A percentile compares a stretch with the other conserved stretches of the same genome.
Conservation (phyloP, 305 asterid genomes). For the Stenogyne calaminthoides region DNA sequence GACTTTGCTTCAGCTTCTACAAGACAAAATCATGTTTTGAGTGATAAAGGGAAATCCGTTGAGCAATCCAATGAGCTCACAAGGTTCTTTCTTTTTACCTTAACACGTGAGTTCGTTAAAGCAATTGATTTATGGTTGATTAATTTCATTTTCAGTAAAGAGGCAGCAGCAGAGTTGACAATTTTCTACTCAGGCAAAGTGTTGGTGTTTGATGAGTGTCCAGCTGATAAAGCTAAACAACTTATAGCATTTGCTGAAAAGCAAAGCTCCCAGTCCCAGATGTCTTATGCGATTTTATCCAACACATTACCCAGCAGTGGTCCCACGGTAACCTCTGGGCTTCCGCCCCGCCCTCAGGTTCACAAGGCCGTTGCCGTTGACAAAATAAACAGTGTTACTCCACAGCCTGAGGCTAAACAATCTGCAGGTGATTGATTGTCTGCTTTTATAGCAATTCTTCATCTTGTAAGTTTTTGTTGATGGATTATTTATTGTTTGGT, state of each 20-base stretch:
- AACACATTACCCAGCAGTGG: slow-evolving; percentile 11
- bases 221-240: slow-evolving; percentile 58
- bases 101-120: neutral
- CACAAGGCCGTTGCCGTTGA: neutral
- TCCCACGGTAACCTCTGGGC: slow-evolving; percentile 28
- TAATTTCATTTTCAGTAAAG: slow-evolving; percentile 37
- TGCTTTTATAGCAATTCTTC: neutral
- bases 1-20: slow-evolving; percentile 22
- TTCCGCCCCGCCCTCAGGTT: slow-evolving; percentile 36
- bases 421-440: slow-evolving; percentile 24
- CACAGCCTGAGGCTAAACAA: slow-evolving; percentile 37
- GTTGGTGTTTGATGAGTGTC: slow-evolving; percentile 60
- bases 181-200: slow-evolving; percentile 70
- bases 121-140: neutral
- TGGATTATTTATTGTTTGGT: neutral
- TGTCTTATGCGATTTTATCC: slow-evolving; percentile 26
- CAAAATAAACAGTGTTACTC: neutral
- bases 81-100: slow-evolving; percentile 30
- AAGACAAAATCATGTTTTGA: slow-evolving; percentile 20
- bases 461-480: neutral
- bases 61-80: neutral
- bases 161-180: slow-evolving; percentile 50
- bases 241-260: slow-evolving; percentile 52
- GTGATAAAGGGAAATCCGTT: slow-evolving; percentile 27
- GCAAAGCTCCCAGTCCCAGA: slow-evolving; percentile 34